Evolutionary conservation across 2,329 filamentous ascomycete species (phyloP).

Genomic region (Fusarium sp.): DNA sequence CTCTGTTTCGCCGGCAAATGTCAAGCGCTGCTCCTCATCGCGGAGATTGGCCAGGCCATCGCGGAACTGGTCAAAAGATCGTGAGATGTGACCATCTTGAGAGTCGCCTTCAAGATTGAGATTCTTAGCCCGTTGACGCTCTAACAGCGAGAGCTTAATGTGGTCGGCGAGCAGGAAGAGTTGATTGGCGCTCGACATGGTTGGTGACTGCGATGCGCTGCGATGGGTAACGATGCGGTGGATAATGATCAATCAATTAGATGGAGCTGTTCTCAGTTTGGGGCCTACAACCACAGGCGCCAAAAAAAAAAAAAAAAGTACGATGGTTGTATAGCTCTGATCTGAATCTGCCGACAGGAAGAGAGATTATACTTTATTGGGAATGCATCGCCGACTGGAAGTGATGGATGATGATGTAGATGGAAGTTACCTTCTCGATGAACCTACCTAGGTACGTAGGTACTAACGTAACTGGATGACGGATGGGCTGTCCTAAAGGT

Average conservation of each 20-base stretch:
- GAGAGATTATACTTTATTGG: background rate
- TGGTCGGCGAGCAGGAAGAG: slow-evolving; percentile 95
- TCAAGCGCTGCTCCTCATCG: slow-evolving; percentile 70
- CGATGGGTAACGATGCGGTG: background rate
- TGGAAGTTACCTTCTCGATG: background rate
- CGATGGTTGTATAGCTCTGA: background rate
- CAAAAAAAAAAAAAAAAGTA: background rate
- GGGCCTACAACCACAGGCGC: background rate
- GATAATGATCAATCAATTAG: background rate
- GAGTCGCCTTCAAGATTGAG: slow-evolving; percentile 81
- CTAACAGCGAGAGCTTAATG: slow-evolving; percentile 93
- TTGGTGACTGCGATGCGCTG: slow-evolving; percentile 3
- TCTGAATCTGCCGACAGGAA: background rate
- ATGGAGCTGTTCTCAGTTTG: background rate
- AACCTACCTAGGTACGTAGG: background rate
- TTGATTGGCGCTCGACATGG: slow-evolving; percentile 70
- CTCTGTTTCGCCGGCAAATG: slow-evolving; percentile 72
- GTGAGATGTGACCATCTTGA: slow-evolving; percentile 88
- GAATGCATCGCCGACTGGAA: background rate
- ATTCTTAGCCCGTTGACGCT: slow-evolving; percentile 86
- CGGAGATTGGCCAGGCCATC: slow-evolving; percentile 80
- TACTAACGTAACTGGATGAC: slow-evolving; percentile 16
- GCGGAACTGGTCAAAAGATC: slow-evolving; percentile 86
- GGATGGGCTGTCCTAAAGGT: slow-evolving; percentile 1
- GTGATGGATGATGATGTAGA: slow-evolving; percentile 20